Conservation (phyloP, 306 rosid species). For the Trifolium pratense region DNA sequence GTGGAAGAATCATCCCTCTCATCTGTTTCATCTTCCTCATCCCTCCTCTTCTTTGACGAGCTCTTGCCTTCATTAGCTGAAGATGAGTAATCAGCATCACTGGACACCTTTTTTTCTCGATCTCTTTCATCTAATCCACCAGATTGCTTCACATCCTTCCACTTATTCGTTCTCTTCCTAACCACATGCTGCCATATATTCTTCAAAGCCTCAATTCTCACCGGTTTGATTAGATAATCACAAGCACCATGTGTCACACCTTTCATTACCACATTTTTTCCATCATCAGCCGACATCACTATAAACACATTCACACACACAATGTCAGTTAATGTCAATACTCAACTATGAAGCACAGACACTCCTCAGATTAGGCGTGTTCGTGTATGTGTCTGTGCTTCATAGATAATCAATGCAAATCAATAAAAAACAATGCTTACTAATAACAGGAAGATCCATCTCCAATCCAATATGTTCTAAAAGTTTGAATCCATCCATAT, state of each 20-base stretch:
- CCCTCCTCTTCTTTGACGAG: slow-evolving; percentile 74
- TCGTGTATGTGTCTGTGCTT: too few species aligned
- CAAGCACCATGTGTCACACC: slow-evolving; percentile 99
- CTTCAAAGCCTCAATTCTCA: slow-evolving; percentile 88
- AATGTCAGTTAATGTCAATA: slow-evolving; percentile 21
- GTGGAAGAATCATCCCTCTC: slow-evolving; percentile 92
- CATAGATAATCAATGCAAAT: not conserved
- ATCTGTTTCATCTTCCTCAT: slow-evolving; percentile 81
- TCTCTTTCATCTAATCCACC: slow-evolving; percentile 86
- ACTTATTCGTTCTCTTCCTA: slow-evolving; percentile 77
- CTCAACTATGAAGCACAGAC: too few species aligned
- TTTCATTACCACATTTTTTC: slow-evolving; percentile 85
- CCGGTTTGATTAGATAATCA: slow-evolving; percentile 92
- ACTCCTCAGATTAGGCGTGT: too few species aligned
- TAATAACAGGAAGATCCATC: slow-evolving; percentile 98
- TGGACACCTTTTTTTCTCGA: slow-evolving; percentile 65
- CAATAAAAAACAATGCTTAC: slow-evolving; percentile 53
- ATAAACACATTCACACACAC: slow-evolving; percentile 36
- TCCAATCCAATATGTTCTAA: slow-evolving; percentile 88
- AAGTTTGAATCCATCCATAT: slow-evolving; percentile 98
- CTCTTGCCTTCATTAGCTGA: slow-evolving; percentile 84
- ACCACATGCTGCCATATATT: slow-evolving; percentile 99
- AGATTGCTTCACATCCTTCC: slow-evolving; percentile 77
- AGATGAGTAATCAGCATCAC: slow-evolving; percentile 87
- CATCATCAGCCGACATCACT: slow-evolving; percentile 99